Evolutionary conservation across 1,139 yeast genomes (phyloP), one percentile per base, ranked within the genome.

Genomic region (Lodderomyces oxycetoniae): DNA sequence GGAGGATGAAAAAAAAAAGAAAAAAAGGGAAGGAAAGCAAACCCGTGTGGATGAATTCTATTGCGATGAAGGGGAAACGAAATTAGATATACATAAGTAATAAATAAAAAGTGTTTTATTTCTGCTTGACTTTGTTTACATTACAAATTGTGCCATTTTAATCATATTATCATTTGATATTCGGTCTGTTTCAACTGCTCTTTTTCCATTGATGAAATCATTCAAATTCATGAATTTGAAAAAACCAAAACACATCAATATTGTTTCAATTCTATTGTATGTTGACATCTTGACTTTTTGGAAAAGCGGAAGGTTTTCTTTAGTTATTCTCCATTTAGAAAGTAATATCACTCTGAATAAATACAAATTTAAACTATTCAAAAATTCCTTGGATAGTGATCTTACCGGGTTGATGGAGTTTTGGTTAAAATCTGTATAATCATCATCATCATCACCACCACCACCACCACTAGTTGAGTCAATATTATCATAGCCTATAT

Each of bases 251-350:
- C 70, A 58, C 61, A 66, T 59, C 17, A 62, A 37, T 4, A 52
- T 36, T 2, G 67, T 52, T 43, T 67, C 73, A n/a, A 63, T 31
- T 21, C 52, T 46, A 35, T 50, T 54, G 71, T 71, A 67, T 6
- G 53, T 47, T 17, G 44, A 45, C 17, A 55, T 40, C 24, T 46
- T 50, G 24, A 65, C 36, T 14, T 39, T 20, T 19, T 41, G 52
- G 44, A 66, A 63, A 34, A 46, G 41, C 1, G 69, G 69, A 40
- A 64, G 70, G 44, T 62, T 57, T 22, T 57, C 67, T 43, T 67
- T 67, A 25, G 51, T 44, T 22, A 64, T 64, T 35, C 73, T 51
- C 73, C 73, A 67, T 43, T 67, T 67, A 11, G 69, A 61, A 23
- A 67, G 46, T 16, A 66, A 43, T 3, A 66, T 55, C 34, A 67